A percentile compares a stretch with the other conserved stretches of the same genome.
These are phyloP conservation scores for Ascochyta rabiei DNA, from an alignment of 2,329 filamentous ascomycete genomes.

Conservation along the genomic window DNA sequence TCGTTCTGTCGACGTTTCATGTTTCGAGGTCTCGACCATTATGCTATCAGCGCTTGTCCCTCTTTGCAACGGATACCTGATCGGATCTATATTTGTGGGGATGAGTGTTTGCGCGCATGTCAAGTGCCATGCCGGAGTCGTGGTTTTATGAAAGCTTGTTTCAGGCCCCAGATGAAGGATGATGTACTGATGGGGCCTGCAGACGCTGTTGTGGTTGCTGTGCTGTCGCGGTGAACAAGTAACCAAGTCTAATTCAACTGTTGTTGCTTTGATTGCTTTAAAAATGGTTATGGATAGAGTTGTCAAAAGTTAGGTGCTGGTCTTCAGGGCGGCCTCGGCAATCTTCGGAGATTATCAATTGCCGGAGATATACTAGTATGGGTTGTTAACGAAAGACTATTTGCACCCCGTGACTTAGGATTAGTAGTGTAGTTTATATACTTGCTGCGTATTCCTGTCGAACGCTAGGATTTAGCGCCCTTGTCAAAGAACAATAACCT, in stretches of 20 bases:
- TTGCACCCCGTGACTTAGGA: too few relatives aligned
- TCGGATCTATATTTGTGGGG: slow-evolving; percentile 9
- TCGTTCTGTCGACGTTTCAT: slow-evolving; percentile 1
- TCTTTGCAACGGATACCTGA: not conserved
- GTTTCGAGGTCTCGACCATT: not conserved
- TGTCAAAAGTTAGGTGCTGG: not conserved
- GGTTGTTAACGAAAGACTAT: too few relatives aligned
- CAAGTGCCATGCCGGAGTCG: slow-evolving; percentile 5
- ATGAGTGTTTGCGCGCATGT: slow-evolving; percentile 6
- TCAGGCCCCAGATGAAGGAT: slow-evolving; percentile 19
- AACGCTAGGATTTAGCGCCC: too few relatives aligned
- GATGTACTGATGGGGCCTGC: not conserved
- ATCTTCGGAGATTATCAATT: too few relatives aligned
- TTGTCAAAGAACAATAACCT: too few relatives aligned
- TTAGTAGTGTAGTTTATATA: too few relatives aligned
- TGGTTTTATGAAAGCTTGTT: slow-evolving; percentile 18
- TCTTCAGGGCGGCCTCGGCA: too few relatives aligned
- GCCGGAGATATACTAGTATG: too few relatives aligned
- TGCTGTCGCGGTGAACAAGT: not conserved
- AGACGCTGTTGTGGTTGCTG: not conserved
- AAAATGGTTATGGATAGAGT: not conserved
- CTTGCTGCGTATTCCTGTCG: too few relatives aligned
- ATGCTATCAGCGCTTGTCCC: not conserved
- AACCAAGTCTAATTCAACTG: not conserved
- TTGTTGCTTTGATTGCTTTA: not conserved